Evolutionary conservation across 768 basidiomycete genomes (phyloP), one percentile per base, ranked within the genome.

Genomic region (Boletus pseudo-olivaceus): DNA sequence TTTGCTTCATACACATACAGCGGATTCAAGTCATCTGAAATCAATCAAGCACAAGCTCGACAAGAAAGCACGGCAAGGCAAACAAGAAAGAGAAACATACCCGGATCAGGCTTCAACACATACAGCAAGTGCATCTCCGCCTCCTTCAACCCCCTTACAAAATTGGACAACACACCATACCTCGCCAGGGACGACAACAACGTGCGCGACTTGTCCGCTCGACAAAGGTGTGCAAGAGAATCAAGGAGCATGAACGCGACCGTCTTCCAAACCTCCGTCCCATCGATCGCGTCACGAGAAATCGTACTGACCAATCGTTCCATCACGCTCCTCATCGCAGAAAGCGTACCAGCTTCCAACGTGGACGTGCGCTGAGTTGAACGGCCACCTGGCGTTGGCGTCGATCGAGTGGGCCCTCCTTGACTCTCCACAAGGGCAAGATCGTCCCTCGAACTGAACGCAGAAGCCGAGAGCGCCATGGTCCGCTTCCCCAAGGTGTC

Each of bases 211-310:
- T 83, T 87, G 59, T 93, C 88, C 45, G 75, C 69, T 27, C 81
- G 81, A 37, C 84, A 89, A 0, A 95, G 73, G 41, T 88, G 81
- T 17, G 88, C 79, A 8, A 95, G 77, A 1, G 89, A 85, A 62
- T 95, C 92, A 40, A 98, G 76, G 3, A 93, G 76, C 77, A 94
- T 88, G 67, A 94, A 98, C 9, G 95, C 91, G 15, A 98, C 84
- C 3, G 94, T 95, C 72, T 92, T 92, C 96, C 96, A 98, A 2
- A 98, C 91, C 69, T 98, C 94, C 17, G 90, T 85, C 7, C 94
- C 95, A 59, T 97, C 94, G 50, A 92, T 89, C 1, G 93, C 94
- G 65, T 98, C 96, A n/a, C 92, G 79, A 20, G 90, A 83, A 37
- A 96, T 76, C 35, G 83, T 78, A 0, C 82, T 72, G 0, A 93